A percentile compares a stretch with the other conserved stretches of the same genome.
phyloP scores from a whole-genome alignment of 495 filamentous ascomycete genomes.

The Gamarada debralockiae region DNA sequence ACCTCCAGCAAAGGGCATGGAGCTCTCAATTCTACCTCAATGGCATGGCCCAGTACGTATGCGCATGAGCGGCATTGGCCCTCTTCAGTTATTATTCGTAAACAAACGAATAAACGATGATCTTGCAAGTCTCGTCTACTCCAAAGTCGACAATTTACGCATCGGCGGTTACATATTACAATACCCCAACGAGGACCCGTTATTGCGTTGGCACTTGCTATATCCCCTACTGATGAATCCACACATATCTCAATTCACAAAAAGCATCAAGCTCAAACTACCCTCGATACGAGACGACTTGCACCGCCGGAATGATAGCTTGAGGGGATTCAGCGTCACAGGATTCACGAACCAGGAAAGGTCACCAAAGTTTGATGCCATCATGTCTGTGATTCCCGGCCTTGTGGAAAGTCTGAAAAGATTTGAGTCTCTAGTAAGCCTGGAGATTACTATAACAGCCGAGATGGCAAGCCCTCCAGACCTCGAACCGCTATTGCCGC shows the following conservation, averaged over 20 bases:
- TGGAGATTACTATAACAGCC: conserved; percentile 3
- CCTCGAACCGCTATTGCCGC: conserved; percentile 8
- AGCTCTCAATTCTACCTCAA: conserved; percentile 5
- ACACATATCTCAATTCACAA: conserved; percentile 1
- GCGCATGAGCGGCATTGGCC: conserved; percentile 1
- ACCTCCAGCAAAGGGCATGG: not conserved
- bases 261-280: conserved; percentile 8
- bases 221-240: conserved; percentile 10
- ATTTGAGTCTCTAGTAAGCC: not conserved
- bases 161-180: conserved; percentile 15
- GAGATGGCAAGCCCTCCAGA: conserved; percentile 5
- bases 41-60: conserved; percentile 11
- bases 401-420: conserved; percentile 4
- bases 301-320: not conserved
- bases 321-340: not conserved
- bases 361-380: not conserved
- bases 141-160: conserved; percentile 2
- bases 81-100: conserved; percentile 13
- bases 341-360: not conserved
- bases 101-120: conserved; percentile 14
- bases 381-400: conserved; percentile 6
- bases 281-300: conserved; percentile 6
- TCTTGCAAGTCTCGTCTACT: conserved; percentile 13
- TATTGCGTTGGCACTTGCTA: not conserved
- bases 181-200: conserved; percentile 12